A percentile compares a stretch with the other conserved stretches of the same genome.
These are phyloP conservation scores for Serendipita vermifera DNA, from an alignment of 768 basidiomycete genomes.

Conservation along the genomic window DNA sequence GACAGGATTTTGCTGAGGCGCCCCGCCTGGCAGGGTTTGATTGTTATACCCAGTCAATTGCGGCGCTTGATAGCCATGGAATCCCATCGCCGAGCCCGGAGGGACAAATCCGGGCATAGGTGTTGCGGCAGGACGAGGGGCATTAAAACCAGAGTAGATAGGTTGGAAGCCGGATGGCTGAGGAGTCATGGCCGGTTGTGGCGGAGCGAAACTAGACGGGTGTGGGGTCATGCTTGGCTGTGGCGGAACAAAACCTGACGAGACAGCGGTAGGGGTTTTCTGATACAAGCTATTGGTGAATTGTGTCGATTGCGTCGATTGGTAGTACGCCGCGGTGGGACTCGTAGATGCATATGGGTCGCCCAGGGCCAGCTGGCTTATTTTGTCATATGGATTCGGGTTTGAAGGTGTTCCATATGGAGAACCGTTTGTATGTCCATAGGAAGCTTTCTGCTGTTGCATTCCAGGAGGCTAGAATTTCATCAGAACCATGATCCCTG, in stretches of 20 bases:
- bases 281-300: not conserved
- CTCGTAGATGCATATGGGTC: constrained; percentile 9
- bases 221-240: not conserved
- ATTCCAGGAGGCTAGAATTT: not conserved
- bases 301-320: not conserved
- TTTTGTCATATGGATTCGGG: constrained; percentile 12
- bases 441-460: constrained; percentile 4
- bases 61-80: not conserved
- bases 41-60: no score
- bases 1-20: not conserved
- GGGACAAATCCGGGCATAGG: constrained; percentile 4
- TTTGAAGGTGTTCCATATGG: constrained; percentile 5
- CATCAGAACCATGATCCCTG: not conserved
- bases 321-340: constrained; percentile 6
- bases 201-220: constrained; percentile 1
- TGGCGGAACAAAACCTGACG: constrained; percentile 8
- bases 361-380: not conserved
- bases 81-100: constrained; percentile 1
- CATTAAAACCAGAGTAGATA: not conserved
- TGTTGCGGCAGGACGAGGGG: not conserved
- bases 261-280: not conserved
- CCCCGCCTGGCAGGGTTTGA: not conserved
- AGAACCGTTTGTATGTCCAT: not conserved
- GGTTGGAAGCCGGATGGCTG: constrained; percentile 11
- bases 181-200: constrained; percentile 9